Evolutionary conservation across 108 stramenopile genomes (phyloP), one percentile per base, ranked within the genome.

Genomic region (Conticribra weissflogii): DNA sequence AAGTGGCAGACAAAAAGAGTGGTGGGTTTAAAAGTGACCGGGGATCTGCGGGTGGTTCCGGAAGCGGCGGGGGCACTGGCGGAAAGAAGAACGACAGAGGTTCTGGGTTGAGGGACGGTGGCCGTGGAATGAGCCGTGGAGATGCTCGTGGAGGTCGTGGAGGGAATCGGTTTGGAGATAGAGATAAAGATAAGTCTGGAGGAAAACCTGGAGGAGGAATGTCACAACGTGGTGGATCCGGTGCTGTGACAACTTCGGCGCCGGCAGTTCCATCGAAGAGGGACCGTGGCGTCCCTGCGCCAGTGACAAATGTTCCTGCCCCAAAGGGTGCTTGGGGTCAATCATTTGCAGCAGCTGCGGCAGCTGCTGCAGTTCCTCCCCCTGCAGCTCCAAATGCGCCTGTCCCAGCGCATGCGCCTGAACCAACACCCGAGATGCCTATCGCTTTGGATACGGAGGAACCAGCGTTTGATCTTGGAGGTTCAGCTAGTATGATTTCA

Each of bases 321-420:
- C 81, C 76, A 1, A 80, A 84, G 62, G 89, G 86, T 30, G 89
- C 85, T 9, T 89, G 88, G 88, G 88, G 88, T 19, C 74, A 70
- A 54, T 49, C 74, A 33, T 63, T 68, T 66, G 66, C 66, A 18
- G 46, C 57, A 12, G 29, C 50, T 18, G 68, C 72, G 19, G 24
- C 33, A 66, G 54, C 78, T 63, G 29, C 73, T 61, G 51, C 52
- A 32, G 24, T 59, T 36, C 67, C 59, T 12, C 34, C 59, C 23
- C 46, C 30, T 18, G 25, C 30, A 62, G 46, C 46, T n/a, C 44
- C 30, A 51, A 16, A 76, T 58, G 45, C 56, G 14, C 60, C 68
- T 45, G 44, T 46, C 31, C 48, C 36, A 27, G 70, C 53, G 24
- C 27, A 62, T 15, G 36, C 50, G 23, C 51, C 41, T 32, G 65